Base-by-base conservation (phyloP, 495 filamentous ascomycete genomes). In the Neurospora sp. region DNA sequence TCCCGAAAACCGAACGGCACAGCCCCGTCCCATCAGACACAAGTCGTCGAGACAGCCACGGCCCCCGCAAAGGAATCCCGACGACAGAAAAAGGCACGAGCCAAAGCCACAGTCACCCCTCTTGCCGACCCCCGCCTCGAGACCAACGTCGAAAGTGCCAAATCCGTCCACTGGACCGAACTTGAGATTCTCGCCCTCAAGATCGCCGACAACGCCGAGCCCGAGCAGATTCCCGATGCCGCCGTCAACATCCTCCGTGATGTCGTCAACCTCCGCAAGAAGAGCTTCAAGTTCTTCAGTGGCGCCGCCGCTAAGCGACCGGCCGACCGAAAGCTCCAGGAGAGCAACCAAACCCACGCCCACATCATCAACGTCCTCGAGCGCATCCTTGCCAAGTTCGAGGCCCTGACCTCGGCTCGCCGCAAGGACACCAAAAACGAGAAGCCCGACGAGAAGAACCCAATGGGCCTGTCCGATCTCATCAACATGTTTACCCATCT, bases 401-500 rank as follows among this genome's bases (percentile, higher is more conserved):
- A 78, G 6, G 48, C 37, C 9, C 48, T 77, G 22, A 70, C 74
- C 3, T 72, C 40, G 42, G 37, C 35, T n/a, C 27, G 48, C 38
- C 22, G 71, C 17, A 40, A 65, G 8, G 69, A 70, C 3, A 8
- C 53, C 53, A 65, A 65, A 3, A 71, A 53, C 1, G 27, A 40
- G 16, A 68, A 17, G 14, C 22, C 75, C 1, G 22, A 69, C 31
- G 53, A 65, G 27, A 65, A 65, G 31, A 65, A 35, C 31, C 53
- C 53, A 1, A 65, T 65, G 53, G 53, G 53, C 27, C 71, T 74
- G 17, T 48, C 69, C 8, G 75, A 81, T 37, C 70, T 81, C 39
- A 77, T 68, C 48, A 81, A 81, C 72, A 71, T 80, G 71, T 80
- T 79, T 42, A 74, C 74, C 35, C 45, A 75, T 41, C 75, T 81